Evolutionary conservation across 257 asterid genomes (phyloP).

Genomic region (Przewalskia tangutica): DNA sequence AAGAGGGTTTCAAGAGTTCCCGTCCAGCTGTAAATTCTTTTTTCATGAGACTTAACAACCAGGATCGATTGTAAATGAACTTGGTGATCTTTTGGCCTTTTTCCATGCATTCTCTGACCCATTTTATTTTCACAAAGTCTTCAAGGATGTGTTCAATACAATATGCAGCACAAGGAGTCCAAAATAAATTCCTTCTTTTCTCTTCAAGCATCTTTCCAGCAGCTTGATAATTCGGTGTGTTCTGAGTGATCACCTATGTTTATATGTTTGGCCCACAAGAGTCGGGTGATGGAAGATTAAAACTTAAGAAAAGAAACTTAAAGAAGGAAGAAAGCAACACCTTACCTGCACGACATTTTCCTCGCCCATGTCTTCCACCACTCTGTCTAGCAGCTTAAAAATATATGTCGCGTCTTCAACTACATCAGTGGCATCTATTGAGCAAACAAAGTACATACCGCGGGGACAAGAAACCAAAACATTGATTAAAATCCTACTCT

Average conservation of each 20-base stretch:
- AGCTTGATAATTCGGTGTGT: constrained; percentile 66
- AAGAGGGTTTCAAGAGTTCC: constrained; percentile 61
- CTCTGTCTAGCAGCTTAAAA: constrained; percentile 73
- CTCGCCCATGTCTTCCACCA: constrained; percentile 89
- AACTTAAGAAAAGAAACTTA: neutral
- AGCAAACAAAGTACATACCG: constrained; percentile 74
- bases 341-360: constrained; percentile 84
- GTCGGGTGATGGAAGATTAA: constrained; percentile 12
- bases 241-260: constrained; percentile 70
- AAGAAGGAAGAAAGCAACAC: neutral
- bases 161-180: constrained; percentile 83
- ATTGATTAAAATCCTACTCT: constrained; percentile 55
- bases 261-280: neutral
- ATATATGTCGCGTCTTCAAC: constrained; percentile 54
- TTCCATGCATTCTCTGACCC: constrained; percentile 64
- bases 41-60: constrained; percentile 71
- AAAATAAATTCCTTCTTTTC: constrained; percentile 58
- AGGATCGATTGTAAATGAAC: constrained; percentile 62
- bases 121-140: constrained; percentile 53
- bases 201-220: constrained; percentile 98
- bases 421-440: constrained; percentile 67
- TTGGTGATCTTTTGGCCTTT: constrained; percentile 74
- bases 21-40: constrained; percentile 74
- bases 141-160: constrained; percentile 69
- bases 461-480: constrained; percentile 83